Evolutionary conservation across 2,329 filamentous ascomycete genomes (phyloP), one percentile per base, ranked within the genome.

Genomic region (Diaporthe citri): DNA sequence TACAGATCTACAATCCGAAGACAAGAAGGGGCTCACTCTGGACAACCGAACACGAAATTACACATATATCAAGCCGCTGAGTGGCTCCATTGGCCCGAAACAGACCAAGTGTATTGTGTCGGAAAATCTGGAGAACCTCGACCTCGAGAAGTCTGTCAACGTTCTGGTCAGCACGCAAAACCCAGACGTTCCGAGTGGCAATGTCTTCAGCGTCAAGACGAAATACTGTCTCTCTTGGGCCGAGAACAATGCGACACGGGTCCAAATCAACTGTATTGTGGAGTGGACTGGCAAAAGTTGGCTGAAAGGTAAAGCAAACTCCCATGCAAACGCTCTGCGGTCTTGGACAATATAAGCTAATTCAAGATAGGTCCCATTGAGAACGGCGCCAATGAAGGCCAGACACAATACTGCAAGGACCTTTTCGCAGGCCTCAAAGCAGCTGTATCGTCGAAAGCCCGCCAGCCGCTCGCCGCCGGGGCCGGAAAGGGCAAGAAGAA

Each of bases 281-380:
- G 97, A 99, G 81, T 99, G 97, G 97, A 93, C 93, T 4, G 96
- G 96, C 79, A 99, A 98, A 88, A 98, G 96, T 86, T 99, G 97
- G 97, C 86, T 99, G 60, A 98, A 97, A 87, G 95, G 96, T 97
- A 87, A 43, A 82, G 87, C 81, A 8, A n/a, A n/a, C 20, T 48
- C 22, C 25, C 59, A 36, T 64, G 39, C 64, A 72, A 31, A 9
- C 9, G 60, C 64, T 51, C 70, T 77, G 43, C 77, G 73, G 46
- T 60, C 39, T 66, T 0, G 46, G 36, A 22, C 10, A 51, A 28
- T n/a, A 22, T 7, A 22, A 48, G 41, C 60, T 52, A 67, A 71
- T 57, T 48, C 41, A 59, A 1, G n/a, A 59, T 25, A 98, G 95
- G 94, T 77, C 94, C 97, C 2, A 99, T 99, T 79, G 97, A 99